A percentile compares a stretch with the other conserved stretches of the same genome.
phyloP scores from a whole-genome alignment of 805 yeast genomes.

The Zygotorulaspora danielsina region DNA sequence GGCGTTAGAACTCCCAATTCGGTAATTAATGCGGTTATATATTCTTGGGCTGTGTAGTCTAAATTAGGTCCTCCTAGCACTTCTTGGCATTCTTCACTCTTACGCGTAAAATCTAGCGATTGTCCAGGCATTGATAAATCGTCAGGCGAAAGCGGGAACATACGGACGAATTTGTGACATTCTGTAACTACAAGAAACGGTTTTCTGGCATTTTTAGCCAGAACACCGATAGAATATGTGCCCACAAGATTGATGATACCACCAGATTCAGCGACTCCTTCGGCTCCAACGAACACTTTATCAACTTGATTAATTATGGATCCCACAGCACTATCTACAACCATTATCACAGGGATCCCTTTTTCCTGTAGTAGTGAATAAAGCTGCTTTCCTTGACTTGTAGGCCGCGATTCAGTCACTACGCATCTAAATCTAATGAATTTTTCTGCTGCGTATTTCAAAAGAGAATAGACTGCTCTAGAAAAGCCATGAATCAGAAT shows the following conservation, averaged over 20 bases:
- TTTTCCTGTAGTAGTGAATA: constrained; percentile 60
- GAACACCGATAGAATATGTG: constrained; percentile 87
- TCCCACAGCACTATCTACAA: constrained; percentile 92
- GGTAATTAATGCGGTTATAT: constrained; percentile 90
- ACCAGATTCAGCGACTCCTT: constrained; percentile 98
- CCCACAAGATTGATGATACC: constrained; percentile 96
- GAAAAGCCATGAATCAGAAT: constrained; percentile 88
- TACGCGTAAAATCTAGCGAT: constrained; percentile 43
- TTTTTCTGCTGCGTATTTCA: constrained; percentile 71
- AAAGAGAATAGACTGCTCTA: constrained; percentile 77
- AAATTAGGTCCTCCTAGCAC: constrained; percentile 52
- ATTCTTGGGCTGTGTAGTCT: constrained; percentile 95
- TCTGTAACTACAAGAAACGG: constrained; percentile 95
- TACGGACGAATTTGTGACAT: constrained; percentile 90
- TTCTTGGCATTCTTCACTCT: constrained; percentile 25
- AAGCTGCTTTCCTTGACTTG: constrained; percentile 68
- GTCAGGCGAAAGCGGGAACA: constrained; percentile 90
- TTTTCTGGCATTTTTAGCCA: constrained; percentile 84
- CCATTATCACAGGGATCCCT: constrained; percentile 81
- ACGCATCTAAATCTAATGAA: constrained; percentile 81
- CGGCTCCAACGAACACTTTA: constrained; percentile 95
- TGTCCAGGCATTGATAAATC: constrained; percentile 67
- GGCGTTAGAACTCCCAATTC: constrained; percentile 97
- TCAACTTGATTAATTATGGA: constrained; percentile 86
- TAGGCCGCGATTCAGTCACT: constrained; percentile 90